phyloP scores from a whole-genome alignment of 768 basidiomycete species.

The Podaxis rugospora region DNA sequence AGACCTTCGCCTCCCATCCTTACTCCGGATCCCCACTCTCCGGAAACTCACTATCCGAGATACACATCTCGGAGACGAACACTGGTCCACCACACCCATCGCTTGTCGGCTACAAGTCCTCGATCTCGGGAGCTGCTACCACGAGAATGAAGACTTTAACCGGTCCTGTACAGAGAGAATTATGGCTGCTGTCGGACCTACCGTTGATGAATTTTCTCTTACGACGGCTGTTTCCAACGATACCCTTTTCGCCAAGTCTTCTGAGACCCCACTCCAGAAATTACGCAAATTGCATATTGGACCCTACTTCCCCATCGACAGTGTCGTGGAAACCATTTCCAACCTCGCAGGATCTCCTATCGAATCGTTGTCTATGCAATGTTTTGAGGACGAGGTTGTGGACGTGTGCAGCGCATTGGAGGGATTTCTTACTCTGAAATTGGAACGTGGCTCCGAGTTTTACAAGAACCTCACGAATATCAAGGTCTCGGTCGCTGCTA shows the following conservation, averaged over 20 bases:
- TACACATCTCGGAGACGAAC: slow-evolving; percentile 64
- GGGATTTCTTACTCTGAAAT: slow-evolving; percentile 50
- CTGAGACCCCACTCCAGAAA: slow-evolving; percentile 40
- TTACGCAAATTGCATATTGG: slow-evolving; percentile 56
- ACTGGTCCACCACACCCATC: slow-evolving; percentile 50
- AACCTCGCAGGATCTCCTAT: slow-evolving; percentile 58
- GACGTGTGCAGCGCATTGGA: slow-evolving; percentile 55
- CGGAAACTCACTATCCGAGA: slow-evolving; percentile 60
- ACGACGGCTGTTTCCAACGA: slow-evolving; percentile 40
- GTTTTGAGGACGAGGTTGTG: slow-evolving; percentile 60
- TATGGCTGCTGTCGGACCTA: slow-evolving; percentile 52
- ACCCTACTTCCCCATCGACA: slow-evolving; percentile 58
- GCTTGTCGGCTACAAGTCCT: slow-evolving; percentile 50
- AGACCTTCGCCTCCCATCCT: slow-evolving; percentile 58
- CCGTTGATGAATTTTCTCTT: slow-evolving; percentile 53
- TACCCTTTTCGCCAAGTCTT: slow-evolving; percentile 34
- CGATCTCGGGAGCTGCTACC: slow-evolving; percentile 53
- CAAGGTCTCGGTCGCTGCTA: slow-evolving; percentile 42
- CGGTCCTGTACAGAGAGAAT: slow-evolving; percentile 53
- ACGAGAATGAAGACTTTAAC: slow-evolving; percentile 51
- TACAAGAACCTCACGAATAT: slow-evolving; percentile 46
- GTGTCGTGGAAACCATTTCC: slow-evolving; percentile 53
- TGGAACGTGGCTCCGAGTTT: slow-evolving; percentile 44
- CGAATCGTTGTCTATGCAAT: slow-evolving; percentile 51
- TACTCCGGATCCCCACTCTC: slow-evolving; percentile 60